Evolutionary conservation across 352 stramenopile genomes (phyloP), one percentile per base, ranked within the genome.

Genomic region (Pythium phragmiticola): DNA sequence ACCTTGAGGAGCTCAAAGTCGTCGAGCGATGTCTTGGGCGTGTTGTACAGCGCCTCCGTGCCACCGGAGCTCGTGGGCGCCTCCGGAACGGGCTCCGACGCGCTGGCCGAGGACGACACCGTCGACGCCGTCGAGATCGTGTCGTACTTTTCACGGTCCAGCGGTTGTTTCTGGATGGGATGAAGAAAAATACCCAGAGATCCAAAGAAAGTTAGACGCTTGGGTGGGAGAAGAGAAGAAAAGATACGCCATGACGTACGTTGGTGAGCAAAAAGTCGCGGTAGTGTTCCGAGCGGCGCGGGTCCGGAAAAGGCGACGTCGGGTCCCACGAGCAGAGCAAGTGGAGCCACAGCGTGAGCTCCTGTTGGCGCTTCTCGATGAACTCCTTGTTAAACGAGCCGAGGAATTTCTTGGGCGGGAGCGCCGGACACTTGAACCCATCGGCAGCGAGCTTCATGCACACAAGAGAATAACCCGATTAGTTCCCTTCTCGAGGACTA

Each of bases 331-430:
- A 79, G 63, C 81, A 92, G 30, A 96, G 71, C 57, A 95, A 65
- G 50, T 95, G 84, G 7, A 96, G 69, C 88, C 88, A 96, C 65
- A 86, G 85, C 49, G 87, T 82, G 33, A 96, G 71, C 67, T 96
- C 88, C 62, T 93, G 79, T 70, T 95, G 87, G 13, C 88, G 84
- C 70, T 95, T 93, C 69, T 90, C 82, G 55, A 96, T 90, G 56
- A 96, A 96, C 50, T 94, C 86, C 65, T 92, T 91, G 76, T 95
- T 94, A 57, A 94, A 90, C 58, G 83, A 91, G 47, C 88, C 88
- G 17, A 96, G 59, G 63, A 96, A 92, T 72, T 96, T 96, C 65
- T 95, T 95, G 3, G 88, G 87, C 33, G 88, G 88, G 30, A 96
- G 71, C 46, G 84, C 82, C 7, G 86, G 85, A 63, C 82, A 87